Evolutionary conservation across 192 early-diverging fungal species (phyloP).

Genomic region (Entomortierella chlamydospora): DNA sequence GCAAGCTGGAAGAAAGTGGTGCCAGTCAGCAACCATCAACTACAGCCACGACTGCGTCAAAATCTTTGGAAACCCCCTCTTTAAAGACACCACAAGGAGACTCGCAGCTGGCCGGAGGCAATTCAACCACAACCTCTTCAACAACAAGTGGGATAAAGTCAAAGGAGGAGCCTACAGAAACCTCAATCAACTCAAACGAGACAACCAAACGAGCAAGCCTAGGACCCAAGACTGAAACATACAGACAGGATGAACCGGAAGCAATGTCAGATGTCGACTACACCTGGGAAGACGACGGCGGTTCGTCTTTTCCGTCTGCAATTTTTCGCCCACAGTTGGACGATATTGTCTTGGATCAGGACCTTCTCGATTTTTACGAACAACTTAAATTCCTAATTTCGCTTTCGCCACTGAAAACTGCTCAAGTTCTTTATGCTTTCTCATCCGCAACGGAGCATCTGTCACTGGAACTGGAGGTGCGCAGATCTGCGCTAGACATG

Average conservation of each 20-base stretch:
- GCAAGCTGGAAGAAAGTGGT: no score
- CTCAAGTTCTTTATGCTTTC: slow-evolving; percentile 48
- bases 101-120: no score
- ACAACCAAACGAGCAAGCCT: no score
- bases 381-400: slow-evolving; percentile 50
- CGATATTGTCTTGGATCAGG: slow-evolving; percentile 48
- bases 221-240: background rate
- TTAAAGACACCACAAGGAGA: no score
- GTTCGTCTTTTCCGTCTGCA: slow-evolving; percentile 11
- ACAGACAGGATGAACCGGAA: background rate
- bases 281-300: slow-evolving; percentile 8
- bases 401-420: slow-evolving; percentile 48
- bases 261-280: slow-evolving; percentile 4
- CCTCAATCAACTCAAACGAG: background rate
- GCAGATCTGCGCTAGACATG: slow-evolving; percentile 38
- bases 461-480: slow-evolving; percentile 30
- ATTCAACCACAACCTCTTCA: no score
- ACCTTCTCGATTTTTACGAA: slow-evolving; percentile 47
- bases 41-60: no score
- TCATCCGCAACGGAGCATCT: slow-evolving; percentile 49
- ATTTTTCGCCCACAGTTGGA: slow-evolving; percentile 48
- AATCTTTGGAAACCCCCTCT: no score
- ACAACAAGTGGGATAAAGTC: no score
- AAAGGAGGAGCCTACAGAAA: background rate
- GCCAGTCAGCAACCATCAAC: no score